Evolutionary conservation across 202 grass and related monocot species (phyloP), one percentile per base, ranked within the genome.

Genomic region (Bolboschoenoplectus hybrid): DNA sequence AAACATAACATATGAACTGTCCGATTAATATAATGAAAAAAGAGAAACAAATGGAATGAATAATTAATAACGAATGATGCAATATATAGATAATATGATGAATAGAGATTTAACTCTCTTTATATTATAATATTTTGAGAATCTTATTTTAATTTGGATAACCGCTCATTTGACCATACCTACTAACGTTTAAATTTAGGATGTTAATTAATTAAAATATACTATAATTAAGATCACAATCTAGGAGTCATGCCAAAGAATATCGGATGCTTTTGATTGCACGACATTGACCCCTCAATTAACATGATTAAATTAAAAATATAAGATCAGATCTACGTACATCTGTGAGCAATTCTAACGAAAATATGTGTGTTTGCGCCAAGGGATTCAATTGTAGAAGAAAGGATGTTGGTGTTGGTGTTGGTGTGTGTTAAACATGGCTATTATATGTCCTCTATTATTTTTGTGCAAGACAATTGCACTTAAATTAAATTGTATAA

Each of bases 171-270:
- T 74, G 71, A 45, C 44, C 17, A 16, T 73, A 51, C 71, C 9
- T 74, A 74, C 71, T 74, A 51, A 1, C 7, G 71, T 74, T 74
- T 50, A 51, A 50, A 50, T 50, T 74, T 50, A 51, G 46, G 71
- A 74, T 34, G 7, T 3, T 51, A 26, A 26, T 26, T 26, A 26
- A 26, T 26, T 26, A 74, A 50, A 51, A 74, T 47, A 49, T 51
- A 34, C 46, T 50, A 14, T 32, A 74, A 34, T 46, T 50, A 51
- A 50, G 17, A 75, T 77, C 47, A 38, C 26, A 77, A 77, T 77
- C 74, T 77, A 77, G 47, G 47, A 77, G 34, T 45, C 73, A 38
- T 77, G 73, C 55, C 47, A 76, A 76, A 77, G 46, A 77, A 77
- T 55, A 77, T 77, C 56, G 32, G 20, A 77, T 36, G 50, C 1